Base-by-base conservation (phyloP, 371 early-diverging fungal genomes). In the Capillidium heterosporum region DNA sequence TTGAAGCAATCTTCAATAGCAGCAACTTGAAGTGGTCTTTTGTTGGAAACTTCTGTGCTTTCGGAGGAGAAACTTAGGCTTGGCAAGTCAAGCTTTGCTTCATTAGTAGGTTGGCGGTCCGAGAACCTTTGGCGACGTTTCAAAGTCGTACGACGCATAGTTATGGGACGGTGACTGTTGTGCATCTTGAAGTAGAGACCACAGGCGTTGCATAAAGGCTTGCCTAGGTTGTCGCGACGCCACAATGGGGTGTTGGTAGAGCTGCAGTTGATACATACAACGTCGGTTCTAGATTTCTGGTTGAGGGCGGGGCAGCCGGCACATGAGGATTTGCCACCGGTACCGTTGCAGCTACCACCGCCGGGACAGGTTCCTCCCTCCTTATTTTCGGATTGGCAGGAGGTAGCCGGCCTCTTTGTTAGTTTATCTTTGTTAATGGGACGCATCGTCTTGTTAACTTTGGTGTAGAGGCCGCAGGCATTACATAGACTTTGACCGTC, bases 201-300 rank as follows among this genome's bases (percentile, higher is more conserved):
- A 59, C 91, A 91, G 0, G 91, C 91, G 65, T 91, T 91, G 67
- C 94, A 91, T 21, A 89, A 77, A n/a, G 82, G 74, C 59, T 82
- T 75, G 24, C 87, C 87, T 39, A 80, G 71, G 28, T 78, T 74
- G 57, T 86, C 82, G 60, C 86, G 78, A 19, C 91, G 75, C 91
- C 91, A 91, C 41, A 89, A 74, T 8, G 93, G 91, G 0, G 93
- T 92, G 47, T 80, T 75, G 1, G 83, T 88, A 46, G 87, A 85
- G 15, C 71, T 73, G 60, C 91, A 91, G 59, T 91, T 87, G 10
- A 77, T 75, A 58, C 91, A 90, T 1, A 43, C 57, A 28, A 48
- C 19, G 8, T 10, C 24, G 2, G 21, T 23, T 32, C n/a, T 2
- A 13, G 13, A 35, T 40, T 40, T 27, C n/a, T 51, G 35, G 48